Percentiles rank a stretch among this genome's conserved stretches.
Conservation (phyloP, 805 yeast genomes). For the Limtongozyma cylindracea region DNA sequence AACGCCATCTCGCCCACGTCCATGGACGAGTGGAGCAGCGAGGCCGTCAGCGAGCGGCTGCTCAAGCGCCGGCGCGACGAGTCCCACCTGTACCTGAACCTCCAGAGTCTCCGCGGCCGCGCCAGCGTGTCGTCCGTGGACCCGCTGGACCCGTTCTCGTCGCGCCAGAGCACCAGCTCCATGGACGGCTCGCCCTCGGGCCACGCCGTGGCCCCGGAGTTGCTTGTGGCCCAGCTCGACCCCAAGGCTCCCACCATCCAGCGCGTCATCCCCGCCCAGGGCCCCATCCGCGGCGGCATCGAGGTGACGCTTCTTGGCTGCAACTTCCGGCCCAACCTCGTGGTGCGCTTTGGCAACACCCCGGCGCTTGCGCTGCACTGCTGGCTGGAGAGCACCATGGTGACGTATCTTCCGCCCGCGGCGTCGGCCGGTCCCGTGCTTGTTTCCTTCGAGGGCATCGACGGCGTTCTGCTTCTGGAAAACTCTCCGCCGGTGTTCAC, state of each 20-base stretch:
- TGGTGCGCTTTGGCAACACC: conserved; percentile 70
- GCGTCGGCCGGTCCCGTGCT: conserved; percentile 73
- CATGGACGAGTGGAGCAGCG: conserved; percentile 32
- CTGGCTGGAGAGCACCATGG: conserved; percentile 89
- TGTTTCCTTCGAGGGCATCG: conserved; percentile 40
- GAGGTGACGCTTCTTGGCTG: conserved; percentile 82
- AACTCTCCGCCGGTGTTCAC: too few relatives aligned
- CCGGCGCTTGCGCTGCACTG: conserved; percentile 71
- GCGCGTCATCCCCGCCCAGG: conserved; percentile 84
- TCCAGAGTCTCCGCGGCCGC: too few relatives aligned
- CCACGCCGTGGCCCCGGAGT: too few relatives aligned
- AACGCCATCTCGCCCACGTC: conserved; percentile 36
- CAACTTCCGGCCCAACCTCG: conserved; percentile 62
- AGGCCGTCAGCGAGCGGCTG: conserved; percentile 14
- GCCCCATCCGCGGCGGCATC: conserved; percentile 89
- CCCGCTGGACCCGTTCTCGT: too few relatives aligned
- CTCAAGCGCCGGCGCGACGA: conserved; percentile 21
- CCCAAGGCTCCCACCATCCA: conserved; percentile 30
- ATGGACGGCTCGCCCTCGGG: too few relatives aligned
- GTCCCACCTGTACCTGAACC: too few relatives aligned
- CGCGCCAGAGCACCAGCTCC: too few relatives aligned
- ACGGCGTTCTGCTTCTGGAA: conserved; percentile 17
- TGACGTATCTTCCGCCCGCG: conserved; percentile 86
- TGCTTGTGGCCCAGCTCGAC: too few relatives aligned
- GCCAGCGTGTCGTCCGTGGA: too few relatives aligned